These are phyloP conservation scores for Niveomyces coronatus DNA, from an alignment of 2,329 filamentous ascomycete species.

Conservation along the genomic window DNA sequence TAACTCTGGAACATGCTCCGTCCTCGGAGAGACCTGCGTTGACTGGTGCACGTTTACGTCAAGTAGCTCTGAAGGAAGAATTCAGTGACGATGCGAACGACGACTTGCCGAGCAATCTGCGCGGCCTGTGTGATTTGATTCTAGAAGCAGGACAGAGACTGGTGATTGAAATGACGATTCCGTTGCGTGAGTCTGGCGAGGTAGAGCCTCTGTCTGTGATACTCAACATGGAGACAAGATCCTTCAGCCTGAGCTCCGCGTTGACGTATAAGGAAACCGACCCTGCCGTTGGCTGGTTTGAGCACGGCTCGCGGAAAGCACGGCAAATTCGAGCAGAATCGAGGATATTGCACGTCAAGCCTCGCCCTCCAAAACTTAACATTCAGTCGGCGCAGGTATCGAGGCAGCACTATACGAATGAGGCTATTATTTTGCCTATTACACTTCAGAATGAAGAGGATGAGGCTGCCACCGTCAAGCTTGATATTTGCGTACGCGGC, in stretches of 20 bases:
- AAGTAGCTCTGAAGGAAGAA: constrained; percentile 23
- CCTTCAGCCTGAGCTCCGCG: constrained; percentile 58
- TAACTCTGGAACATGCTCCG: constrained; percentile 38
- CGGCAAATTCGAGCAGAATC: constrained; percentile 38
- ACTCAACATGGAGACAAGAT: constrained; percentile 51
- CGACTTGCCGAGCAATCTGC: constrained; percentile 29
- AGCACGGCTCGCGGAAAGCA: constrained; percentile 31
- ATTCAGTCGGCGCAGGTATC: constrained; percentile 53
- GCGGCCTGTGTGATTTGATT: constrained; percentile 52
- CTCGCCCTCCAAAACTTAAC: constrained; percentile 86
- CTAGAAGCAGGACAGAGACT: constrained; percentile 57
- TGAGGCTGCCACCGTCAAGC: constrained; percentile 59
- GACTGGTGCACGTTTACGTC: constrained; percentile 14
- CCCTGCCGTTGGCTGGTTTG: constrained; percentile 39
- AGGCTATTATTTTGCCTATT: constrained; percentile 58
- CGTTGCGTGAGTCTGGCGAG: constrained; percentile 73
- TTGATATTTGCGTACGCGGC: constrained; percentile 60
- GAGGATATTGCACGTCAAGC: constrained; percentile 60
- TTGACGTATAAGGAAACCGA: constrained; percentile 39
- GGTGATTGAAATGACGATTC: constrained; percentile 61
- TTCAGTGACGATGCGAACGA: constrained; percentile 17
- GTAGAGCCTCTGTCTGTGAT: constrained; percentile 54
- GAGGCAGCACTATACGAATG: constrained; percentile 77
- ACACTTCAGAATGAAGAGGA: constrained; percentile 75
- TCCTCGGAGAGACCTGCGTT: constrained; percentile 9